Evolutionary conservation across 768 basidiomycete species (phyloP).

Genomic region (Multifurca ochricompacta): DNA sequence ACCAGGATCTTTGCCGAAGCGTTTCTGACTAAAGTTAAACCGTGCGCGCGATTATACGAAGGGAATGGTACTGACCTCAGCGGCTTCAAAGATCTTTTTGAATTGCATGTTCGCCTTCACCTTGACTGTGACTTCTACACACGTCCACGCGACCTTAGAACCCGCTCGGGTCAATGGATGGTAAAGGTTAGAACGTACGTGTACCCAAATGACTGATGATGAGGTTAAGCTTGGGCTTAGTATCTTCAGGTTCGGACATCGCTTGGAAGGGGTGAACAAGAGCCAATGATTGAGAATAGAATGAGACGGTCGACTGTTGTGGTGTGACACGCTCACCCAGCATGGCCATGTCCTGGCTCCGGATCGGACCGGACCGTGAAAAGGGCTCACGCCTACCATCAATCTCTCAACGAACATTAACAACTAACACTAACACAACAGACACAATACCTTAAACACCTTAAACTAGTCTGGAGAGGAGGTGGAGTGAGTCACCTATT

Average conservation of each 20-base stretch:
- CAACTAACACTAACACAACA: too few species aligned
- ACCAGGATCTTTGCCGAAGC: conserved; percentile 19
- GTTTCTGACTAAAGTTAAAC: background rate
- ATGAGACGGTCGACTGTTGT: too few species aligned
- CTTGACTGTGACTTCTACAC: conserved; percentile 14
- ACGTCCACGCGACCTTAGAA: background rate
- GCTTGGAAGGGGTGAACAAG: background rate
- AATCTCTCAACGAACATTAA: too few species aligned
- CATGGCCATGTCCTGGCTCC: too few species aligned
- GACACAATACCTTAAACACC: too few species aligned
- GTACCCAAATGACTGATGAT: conserved; percentile 13
- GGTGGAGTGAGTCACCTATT: too few species aligned
- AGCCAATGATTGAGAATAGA: too few species aligned
- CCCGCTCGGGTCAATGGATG: background rate
- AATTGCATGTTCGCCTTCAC: conserved; percentile 21
- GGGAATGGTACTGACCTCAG: conserved; percentile 7
- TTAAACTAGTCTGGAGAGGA: too few species aligned
- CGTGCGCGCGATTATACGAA: background rate
- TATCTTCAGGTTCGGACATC: conserved; percentile 17
- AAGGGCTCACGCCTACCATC: too few species aligned
- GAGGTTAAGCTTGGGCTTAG: conserved; percentile 19
- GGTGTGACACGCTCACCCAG: too few species aligned
- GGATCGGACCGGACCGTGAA: too few species aligned
- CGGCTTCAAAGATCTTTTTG: conserved; percentile 19
- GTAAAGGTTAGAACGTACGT: background rate